Evolutionary conservation across 75 land plant species (phyloP).

Genomic region (Cryptomeria japonica): DNA sequence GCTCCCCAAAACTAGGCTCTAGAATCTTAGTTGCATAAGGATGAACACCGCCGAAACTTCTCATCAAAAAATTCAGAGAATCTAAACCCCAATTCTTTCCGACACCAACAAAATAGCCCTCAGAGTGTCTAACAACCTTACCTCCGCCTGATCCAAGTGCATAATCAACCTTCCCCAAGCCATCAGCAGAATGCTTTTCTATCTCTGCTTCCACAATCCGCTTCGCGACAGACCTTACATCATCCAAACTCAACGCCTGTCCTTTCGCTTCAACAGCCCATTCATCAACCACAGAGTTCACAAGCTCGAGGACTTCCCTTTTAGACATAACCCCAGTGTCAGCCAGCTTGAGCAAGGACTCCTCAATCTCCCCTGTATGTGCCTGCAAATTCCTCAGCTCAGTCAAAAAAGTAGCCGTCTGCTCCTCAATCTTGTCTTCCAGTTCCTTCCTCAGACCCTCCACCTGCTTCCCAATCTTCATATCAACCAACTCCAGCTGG

Average conservation of each 20-base stretch:
- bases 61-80: neutral
- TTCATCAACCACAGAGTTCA: slow-evolving; percentile 42
- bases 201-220: slow-evolving; percentile 73
- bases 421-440: slow-evolving; percentile 50
- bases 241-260: slow-evolving; percentile 60
- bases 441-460: slow-evolving; percentile 60
- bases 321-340: slow-evolving; percentile 41
- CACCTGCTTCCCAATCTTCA: slow-evolving; percentile 64
- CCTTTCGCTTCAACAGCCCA: slow-evolving; percentile 31
- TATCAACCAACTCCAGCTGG: slow-evolving; percentile 81
- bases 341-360: slow-evolving; percentile 35
- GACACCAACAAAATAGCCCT: slow-evolving; percentile 37
- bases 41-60: slow-evolving; percentile 24
- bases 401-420: slow-evolving; percentile 26
- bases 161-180: slow-evolving; percentile 89
- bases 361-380: slow-evolving; percentile 41
- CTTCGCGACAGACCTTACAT: slow-evolving; percentile 65
- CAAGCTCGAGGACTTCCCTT: slow-evolving; percentile 54
- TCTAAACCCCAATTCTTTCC: slow-evolving; percentile 14
- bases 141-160: slow-evolving; percentile 87
- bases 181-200: slow-evolving; percentile 95
- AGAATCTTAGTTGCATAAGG: slow-evolving; percentile 62
- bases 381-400: slow-evolving; percentile 49
- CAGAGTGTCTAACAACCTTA: slow-evolving; percentile 79
- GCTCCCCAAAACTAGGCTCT: slow-evolving; percentile 97